Percentiles rank a stretch among this genome's conserved stretches.
Evolutionary conservation across 2,329 filamentous ascomycete genomes (phyloP).

Genomic region (Rutstroemia sydowiana): DNA sequence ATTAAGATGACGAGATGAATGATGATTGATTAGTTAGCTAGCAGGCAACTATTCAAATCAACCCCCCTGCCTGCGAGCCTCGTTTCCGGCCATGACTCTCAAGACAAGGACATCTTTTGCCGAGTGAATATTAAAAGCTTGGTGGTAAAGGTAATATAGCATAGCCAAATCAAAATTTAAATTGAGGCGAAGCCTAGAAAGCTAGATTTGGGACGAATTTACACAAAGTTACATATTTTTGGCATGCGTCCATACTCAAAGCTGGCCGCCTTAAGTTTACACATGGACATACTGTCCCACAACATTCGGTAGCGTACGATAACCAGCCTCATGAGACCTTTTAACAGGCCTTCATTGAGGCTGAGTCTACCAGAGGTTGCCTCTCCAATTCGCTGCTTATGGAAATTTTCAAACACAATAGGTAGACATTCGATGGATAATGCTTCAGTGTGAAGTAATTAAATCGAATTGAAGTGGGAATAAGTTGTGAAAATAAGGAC

Average conservation of each 20-base stretch:
- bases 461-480: background rate
- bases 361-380: background rate
- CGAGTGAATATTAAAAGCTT: no score
- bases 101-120: no score
- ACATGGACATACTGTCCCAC: background rate
- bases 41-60: no score
- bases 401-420: background rate
- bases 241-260: background rate
- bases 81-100: no score
- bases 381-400: background rate
- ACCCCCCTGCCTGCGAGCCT: no score
- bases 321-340: background rate
- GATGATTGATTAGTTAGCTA: background rate
- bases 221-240: background rate
- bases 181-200: background rate
- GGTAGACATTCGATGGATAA: background rate
- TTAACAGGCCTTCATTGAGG: background rate
- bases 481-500: constrained; percentile 10
- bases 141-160: background rate
- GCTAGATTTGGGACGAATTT: background rate
- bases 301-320: background rate
- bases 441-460: background rate
- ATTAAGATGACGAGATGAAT: background rate
- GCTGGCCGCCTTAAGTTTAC: background rate
- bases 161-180: no score